A percentile compares a stretch with the other conserved stretches of the same genome.
Evolutionary conservation across 1,284 basidiomycete species (phyloP).

Genomic region (Cryptococcus wingfieldii): DNA sequence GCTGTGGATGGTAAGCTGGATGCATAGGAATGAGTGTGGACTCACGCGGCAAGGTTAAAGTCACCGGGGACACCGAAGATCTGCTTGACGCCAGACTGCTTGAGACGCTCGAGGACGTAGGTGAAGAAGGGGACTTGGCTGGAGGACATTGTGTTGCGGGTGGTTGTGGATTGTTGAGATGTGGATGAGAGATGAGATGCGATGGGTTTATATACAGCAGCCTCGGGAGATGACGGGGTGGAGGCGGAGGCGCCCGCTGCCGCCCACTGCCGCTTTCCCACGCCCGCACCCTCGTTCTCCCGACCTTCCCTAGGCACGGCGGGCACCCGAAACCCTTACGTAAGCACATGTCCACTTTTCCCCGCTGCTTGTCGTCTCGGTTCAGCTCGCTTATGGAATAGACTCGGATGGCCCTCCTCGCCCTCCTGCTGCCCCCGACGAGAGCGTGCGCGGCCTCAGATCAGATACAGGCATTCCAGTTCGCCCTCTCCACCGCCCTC

Average conservation of each 20-base stretch:
- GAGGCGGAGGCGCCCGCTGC: neutral
- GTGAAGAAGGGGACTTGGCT: slow-evolving; percentile 57
- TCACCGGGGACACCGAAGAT: slow-evolving; percentile 90
- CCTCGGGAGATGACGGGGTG: neutral
- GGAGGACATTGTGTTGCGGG: slow-evolving; percentile 6
- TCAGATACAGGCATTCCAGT: slow-evolving; percentile 24
- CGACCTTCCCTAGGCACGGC: neutral
- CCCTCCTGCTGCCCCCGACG: slow-evolving; percentile 1
- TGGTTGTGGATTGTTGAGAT: neutral
- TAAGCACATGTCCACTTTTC: neutral
- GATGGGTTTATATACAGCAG: neutral
- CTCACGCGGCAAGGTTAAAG: slow-evolving; percentile 60
- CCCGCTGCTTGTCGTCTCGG: neutral
- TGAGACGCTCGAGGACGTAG: slow-evolving; percentile 64
- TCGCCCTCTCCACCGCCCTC: slow-evolving; percentile 14
- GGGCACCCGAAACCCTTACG: neutral
- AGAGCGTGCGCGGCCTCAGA: slow-evolving; percentile 24
- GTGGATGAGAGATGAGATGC: neutral
- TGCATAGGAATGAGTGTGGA: neutral
- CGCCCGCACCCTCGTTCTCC: neutral
- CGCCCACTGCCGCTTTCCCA: neutral
- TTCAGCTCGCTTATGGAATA: too few species aligned
- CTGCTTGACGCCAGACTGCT: slow-evolving; percentile 51
- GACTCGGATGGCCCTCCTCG: neutral
- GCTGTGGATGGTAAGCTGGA: neutral